phyloP scores from a whole-genome alignment of 2,329 filamentous ascomycete species.

The Microcyclospora tardicrescens region DNA sequence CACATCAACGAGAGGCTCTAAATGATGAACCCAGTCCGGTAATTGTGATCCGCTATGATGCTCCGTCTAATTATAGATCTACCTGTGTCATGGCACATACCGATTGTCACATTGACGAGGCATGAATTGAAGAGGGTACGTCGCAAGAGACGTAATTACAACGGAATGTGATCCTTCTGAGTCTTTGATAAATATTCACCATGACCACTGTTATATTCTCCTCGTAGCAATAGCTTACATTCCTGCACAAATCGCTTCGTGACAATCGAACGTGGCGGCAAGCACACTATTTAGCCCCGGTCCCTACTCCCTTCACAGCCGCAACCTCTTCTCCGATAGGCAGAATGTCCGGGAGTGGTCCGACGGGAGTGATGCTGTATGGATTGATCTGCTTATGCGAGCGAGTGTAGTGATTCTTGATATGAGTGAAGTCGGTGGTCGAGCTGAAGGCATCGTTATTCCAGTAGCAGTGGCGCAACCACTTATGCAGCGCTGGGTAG shows the following conservation, averaged over 20 bases:
- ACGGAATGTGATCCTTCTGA: conserved; percentile 35
- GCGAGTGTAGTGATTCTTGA: conserved; percentile 68
- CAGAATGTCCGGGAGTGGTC: conserved; percentile 72
- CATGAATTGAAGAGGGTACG: no score
- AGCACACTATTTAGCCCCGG: no score
- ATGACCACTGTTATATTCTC: conserved; percentile 9
- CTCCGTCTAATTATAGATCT: no score
- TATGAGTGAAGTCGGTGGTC: conserved; percentile 88
- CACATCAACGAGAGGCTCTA: no score
- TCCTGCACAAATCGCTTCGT: neutral
- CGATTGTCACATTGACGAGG: no score
- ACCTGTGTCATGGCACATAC: no score
- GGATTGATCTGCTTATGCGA: conserved; percentile 53
- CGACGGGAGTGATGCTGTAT: conserved; percentile 65
- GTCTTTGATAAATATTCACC: conserved; percentile 46
- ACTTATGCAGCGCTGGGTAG: conserved; percentile 68
- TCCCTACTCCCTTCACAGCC: conserved; percentile 25
- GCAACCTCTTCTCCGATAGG: conserved; percentile 64
- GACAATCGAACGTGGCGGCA: no score
- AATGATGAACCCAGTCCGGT: no score
- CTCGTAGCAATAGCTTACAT: neutral
- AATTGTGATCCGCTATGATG: no score
- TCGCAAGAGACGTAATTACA: no score
- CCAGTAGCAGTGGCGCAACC: conserved; percentile 81
- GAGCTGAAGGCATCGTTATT: conserved; percentile 61